phyloP scores from a whole-genome alignment of 768 basidiomycete genomes.

The Podaxis sp. region DNA sequence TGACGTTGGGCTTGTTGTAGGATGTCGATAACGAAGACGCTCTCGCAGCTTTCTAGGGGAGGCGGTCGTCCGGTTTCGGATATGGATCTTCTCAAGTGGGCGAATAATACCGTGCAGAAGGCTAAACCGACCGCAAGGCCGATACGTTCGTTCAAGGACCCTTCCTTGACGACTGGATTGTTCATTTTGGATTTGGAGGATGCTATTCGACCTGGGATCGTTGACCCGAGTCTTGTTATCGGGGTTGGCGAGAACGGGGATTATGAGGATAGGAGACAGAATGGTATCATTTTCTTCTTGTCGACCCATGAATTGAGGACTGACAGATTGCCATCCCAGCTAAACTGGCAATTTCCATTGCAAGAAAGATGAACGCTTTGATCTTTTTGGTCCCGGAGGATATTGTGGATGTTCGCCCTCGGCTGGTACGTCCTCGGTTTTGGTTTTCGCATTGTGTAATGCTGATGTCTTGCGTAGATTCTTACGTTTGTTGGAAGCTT shows the following conservation, averaged over 20 bases:
- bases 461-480: slow-evolving; percentile 47
- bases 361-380: slow-evolving; percentile 94
- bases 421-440: slow-evolving; percentile 58
- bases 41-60: slow-evolving; percentile 68
- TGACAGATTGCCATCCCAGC: slow-evolving; percentile 43
- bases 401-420: slow-evolving; percentile 91
- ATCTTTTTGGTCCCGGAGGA: slow-evolving; percentile 98
- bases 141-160: slow-evolving; percentile 95
- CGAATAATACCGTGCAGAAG: slow-evolving; percentile 83
- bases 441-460: background rate
- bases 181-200: slow-evolving; percentile 95
- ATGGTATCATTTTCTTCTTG: slow-evolving; percentile 57
- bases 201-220: slow-evolving; percentile 89
- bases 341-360: slow-evolving; percentile 96
- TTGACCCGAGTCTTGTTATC: slow-evolving; percentile 82
- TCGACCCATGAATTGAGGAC: slow-evolving; percentile 6
- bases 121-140: slow-evolving; percentile 54
- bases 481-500: slow-evolving; percentile 94
- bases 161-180: slow-evolving; percentile 79
- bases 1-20: slow-evolving; percentile 31
- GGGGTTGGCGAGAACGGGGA: slow-evolving; percentile 55
- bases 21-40: slow-evolving; percentile 88
- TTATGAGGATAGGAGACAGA: slow-evolving; percentile 89
- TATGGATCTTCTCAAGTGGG: slow-evolving; percentile 94
- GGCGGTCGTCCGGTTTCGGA: slow-evolving; percentile 87